Evolutionary conservation across 176 grass and related monocot genomes (phyloP), one percentile per base, ranked within the genome.

Genomic region (Ensete ventricosum): DNA sequence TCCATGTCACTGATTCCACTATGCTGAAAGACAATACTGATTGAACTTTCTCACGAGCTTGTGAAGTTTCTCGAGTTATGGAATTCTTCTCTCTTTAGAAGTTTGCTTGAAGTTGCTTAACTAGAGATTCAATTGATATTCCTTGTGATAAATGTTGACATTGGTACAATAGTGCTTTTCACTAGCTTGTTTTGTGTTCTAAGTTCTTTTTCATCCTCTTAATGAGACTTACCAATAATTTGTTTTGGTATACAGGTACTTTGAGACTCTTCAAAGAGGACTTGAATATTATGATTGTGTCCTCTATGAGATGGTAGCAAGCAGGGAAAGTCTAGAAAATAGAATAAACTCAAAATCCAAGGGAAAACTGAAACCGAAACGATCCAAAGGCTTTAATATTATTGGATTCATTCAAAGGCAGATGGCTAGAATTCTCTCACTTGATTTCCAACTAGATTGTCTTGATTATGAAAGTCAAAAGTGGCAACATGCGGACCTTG

Each of bases 371-470:
- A 80, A 73, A 22, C 14, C 78, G 64, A 80, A 79, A 29, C 81
- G 77, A 13, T 72, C 67, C n/a, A 83, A 88, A 82, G 90, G 85
- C 9, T 93, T 87, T 50, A 93, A 81, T 90, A 80, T 97, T 69
- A 72, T 92, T 65, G 90, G 86, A 67, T 98, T 98, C 51, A 85
- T 98, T 77, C 90, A 93, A 78, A 85, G 91, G 75, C 88, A 88
- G 67, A 85, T 93, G 81, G 94, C 85, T 63, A 76, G 58, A 24
- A 22, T 98, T 77, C 94, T 98, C 64, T 93, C 90, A 1, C 14
- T 98, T 84, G 86, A 93, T 76, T 98, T 93, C 73, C 94, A 98
- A 63, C 74, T 93, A 57, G 90, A 98, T 83, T 98, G 90, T 57
- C 79, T 98, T 64, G 84, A 93, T 77, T 93, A 98, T 82, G 88